Base-by-base conservation (phyloP, 257 asterid genomes). In the Catharanthus roseus region DNA sequence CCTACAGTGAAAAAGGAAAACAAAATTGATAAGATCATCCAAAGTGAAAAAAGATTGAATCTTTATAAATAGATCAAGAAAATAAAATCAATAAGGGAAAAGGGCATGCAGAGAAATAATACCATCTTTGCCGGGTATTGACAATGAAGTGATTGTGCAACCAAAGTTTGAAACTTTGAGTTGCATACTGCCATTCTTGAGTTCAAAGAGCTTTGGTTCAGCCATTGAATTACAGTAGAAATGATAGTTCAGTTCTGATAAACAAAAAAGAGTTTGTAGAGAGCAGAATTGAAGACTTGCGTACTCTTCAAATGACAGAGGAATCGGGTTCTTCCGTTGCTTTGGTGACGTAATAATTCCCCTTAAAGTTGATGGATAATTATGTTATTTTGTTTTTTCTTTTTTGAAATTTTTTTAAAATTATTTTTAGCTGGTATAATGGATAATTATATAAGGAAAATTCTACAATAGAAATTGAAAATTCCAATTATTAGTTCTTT, bases 111-210 rank as follows among this genome's bases (percentile, higher is more conserved):
- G 12, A 11, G 12, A 29, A 42, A 45, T 15, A 57, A 44, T 82
- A 95, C 99, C 98, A 67, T 86, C 74, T 85, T 86, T 88, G 80
- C 79, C 98, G 0, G 99, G 99, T 18, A 91, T 93, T 24, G 64
- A 78, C 49, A 95, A 78, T 68, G 97, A 95, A 75, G 92, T 91
- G 85, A 95, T 91, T 70, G 96, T 95, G 81, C 99, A 91, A 9
- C 99, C 99, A 56, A 72, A 87, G 72, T 88, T 91, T 76, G 97
- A 88, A 69, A 91, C 88, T 44, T 74, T 82, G 67, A 95, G 85
- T 49, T 80, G 87, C 83, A 90, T 88, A 67, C 80, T 77, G 78
- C 97, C 96, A 85, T 91, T 95, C 82, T 85, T 84, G 72, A 95
- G 98, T 74, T 91, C 95, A 62, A 85, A 91, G 60, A 95, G 74